Evolutionary conservation across 2,329 filamentous ascomycete species (phyloP), one percentile per base, ranked within the genome.

Genomic region (Nigrograna mackinnonii): DNA sequence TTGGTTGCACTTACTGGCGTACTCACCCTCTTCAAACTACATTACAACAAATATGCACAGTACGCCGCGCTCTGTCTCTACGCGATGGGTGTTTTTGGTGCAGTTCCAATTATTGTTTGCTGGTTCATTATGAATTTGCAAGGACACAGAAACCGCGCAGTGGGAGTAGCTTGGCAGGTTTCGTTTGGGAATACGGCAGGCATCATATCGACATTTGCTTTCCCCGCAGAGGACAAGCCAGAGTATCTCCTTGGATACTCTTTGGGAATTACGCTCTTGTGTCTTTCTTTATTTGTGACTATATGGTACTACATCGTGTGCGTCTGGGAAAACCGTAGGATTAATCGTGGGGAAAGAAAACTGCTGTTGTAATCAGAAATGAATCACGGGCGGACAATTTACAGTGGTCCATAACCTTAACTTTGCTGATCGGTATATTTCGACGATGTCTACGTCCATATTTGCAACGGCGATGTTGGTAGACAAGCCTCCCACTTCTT

Each of bases 111-210:
- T n/a, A 49, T 50, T 33, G 43, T 75, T 14, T 63, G 64, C 1
- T 76, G 73, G 74, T 62, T 76, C 2, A 49, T 63, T 18, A 78
- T 77, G 54, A 77, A 77, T 42, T 42, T 76, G 2, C 64, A 68
- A 1, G 75, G 74, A 2, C 67, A 70, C 40, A 75, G 70, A 57
- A 77, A 77, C 57, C 69, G 69, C 28, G 63, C 72, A 5, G 64
- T 72, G 30, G 62, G 66, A 4, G 61, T 70, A 7, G 67, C 62
- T 2, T 62, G 72, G 28, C 72, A 75, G 57, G 64, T 76, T 39
- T 63, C 58, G 2, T 44, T 75, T 13, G 74, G 74, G 2, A 75
- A 75, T 14, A 37, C 70, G 70, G 48, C 31, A 4, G 44, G 40
- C 14, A 36, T 50, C 16, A 24, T 50, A 4, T 35, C 39, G 2